Evolutionary conservation across 768 basidiomycete genomes (phyloP).

Genomic region (Tephrocybe sp.): DNA sequence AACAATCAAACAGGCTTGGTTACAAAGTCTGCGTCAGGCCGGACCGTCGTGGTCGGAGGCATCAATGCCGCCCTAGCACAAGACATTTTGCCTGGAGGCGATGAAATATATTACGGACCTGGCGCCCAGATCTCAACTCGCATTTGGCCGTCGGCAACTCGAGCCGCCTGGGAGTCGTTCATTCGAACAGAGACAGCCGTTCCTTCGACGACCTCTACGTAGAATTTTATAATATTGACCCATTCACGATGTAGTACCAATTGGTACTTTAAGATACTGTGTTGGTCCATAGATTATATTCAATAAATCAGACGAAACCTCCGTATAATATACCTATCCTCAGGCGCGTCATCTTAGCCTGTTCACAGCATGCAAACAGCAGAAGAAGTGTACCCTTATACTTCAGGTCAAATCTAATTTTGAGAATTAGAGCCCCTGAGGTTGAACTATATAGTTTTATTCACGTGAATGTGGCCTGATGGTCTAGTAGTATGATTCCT

Average conservation of each 20-base stretch:
- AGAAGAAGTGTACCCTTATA: too few relatives aligned
- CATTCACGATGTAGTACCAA: not conserved
- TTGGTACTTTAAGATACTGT: not conserved
- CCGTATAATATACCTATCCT: too few relatives aligned
- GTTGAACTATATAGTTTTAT: too few relatives aligned
- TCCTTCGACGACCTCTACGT: slow-evolving; percentile 13
- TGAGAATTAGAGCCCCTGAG: too few relatives aligned
- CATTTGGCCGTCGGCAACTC: slow-evolving; percentile 51
- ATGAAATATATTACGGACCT: slow-evolving; percentile 55
- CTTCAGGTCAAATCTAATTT: too few relatives aligned
- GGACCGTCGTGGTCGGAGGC: slow-evolving; percentile 40
- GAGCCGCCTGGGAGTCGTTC: slow-evolving; percentile 53
- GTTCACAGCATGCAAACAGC: too few relatives aligned
- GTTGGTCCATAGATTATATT: too few relatives aligned
- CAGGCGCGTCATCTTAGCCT: too few relatives aligned
- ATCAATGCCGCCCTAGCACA: slow-evolving; percentile 42
- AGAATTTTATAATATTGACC: not conserved
- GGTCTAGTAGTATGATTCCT: slow-evolving; percentile 62
- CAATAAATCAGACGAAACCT: too few relatives aligned
- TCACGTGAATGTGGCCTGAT: slow-evolving; percentile 35
- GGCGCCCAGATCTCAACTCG: slow-evolving; percentile 49
- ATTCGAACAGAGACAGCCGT: slow-evolving; percentile 37
- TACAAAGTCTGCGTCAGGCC: slow-evolving; percentile 23
- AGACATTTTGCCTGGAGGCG: slow-evolving; percentile 50
- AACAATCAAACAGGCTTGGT: slow-evolving; percentile 59